These are phyloP conservation scores for Achlya hypogyna DNA, from an alignment of 352 stramenopile genomes.

Conservation along the genomic window DNA sequence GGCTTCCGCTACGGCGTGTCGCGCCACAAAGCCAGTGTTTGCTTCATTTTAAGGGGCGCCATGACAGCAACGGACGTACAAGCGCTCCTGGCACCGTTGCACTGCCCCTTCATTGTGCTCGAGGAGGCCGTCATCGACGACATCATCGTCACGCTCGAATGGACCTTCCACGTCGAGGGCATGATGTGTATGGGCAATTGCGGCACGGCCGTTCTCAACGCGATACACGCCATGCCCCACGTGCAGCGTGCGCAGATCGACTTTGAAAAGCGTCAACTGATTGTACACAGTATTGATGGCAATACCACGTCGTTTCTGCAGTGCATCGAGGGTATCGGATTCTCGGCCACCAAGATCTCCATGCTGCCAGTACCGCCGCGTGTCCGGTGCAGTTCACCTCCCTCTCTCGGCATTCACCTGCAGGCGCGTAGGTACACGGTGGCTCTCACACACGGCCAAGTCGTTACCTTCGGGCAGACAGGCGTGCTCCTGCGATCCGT, in stretches of 20 bases:
- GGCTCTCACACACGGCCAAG: not conserved
- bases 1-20: conserved; percentile 4
- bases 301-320: conserved; percentile 28
- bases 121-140: conserved; percentile 10
- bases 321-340: conserved; percentile 45
- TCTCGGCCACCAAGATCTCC: conserved; percentile 37
- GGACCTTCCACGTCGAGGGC: conserved; percentile 37
- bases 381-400: not conserved
- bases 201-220: conserved; percentile 58
- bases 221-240: conserved; percentile 31
- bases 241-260: conserved; percentile 43
- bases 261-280: conserved; percentile 50
- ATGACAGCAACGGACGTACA: not conserved
- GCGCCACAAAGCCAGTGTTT: not conserved
- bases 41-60: not conserved
- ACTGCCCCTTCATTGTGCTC: not conserved
- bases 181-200: conserved; percentile 82
- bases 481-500: conserved; percentile 21
- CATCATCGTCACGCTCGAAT: not conserved
- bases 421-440: not conserved
- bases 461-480: not conserved
- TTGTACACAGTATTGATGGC: conserved; percentile 33
- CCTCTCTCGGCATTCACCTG: too few species aligned
- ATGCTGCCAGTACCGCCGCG: conserved; percentile 20
- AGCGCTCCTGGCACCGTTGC: not conserved